A percentile compares a stretch with the other conserved stretches of the same genome.
Conservation (phyloP, 192 early-diverging fungal genomes). For the Cladochytrium replicatum region DNA sequence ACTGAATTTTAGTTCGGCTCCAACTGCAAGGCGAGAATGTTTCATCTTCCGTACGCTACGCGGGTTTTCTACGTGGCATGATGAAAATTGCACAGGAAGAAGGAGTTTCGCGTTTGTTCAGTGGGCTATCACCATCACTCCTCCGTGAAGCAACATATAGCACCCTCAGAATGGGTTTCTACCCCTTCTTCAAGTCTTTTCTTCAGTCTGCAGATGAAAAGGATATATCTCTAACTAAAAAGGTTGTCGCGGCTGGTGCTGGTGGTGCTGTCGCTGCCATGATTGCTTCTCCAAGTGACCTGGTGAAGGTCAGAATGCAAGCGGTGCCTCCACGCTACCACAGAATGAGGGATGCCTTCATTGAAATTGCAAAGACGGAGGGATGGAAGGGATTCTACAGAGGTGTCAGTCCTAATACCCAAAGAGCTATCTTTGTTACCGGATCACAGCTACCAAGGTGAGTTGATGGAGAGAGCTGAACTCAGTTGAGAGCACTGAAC, state of each 20-base stretch:
- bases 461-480: not conserved
- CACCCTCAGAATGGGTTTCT: slow-evolving; percentile 25
- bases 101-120: slow-evolving; percentile 14
- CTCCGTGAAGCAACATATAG: slow-evolving; percentile 26
- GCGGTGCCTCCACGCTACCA: not conserved
- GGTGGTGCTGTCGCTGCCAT: slow-evolving; percentile 12
- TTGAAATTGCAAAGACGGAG: slow-evolving; percentile 11
- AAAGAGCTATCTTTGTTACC: slow-evolving; percentile 22
- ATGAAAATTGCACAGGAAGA: slow-evolving; percentile 7
- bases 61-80: not conserved
- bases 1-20: no score
- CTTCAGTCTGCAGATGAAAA: slow-evolving; percentile 1
- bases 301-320: slow-evolving; percentile 24
- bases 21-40: no score
- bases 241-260: slow-evolving; percentile 15
- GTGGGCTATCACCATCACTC: slow-evolving; percentile 16
- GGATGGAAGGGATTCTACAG: slow-evolving; percentile 20
- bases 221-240: slow-evolving; percentile 15
- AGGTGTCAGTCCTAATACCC: slow-evolving; percentile 17
- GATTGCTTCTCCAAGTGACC: slow-evolving; percentile 18
- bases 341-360: not conserved
- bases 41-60: no score
- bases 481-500: no score
- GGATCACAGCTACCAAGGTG: slow-evolving; percentile 14
- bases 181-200: slow-evolving; percentile 11